Conservation (phyloP, 768 basidiomycete species). For the Xanthoconium stramineum region DNA sequence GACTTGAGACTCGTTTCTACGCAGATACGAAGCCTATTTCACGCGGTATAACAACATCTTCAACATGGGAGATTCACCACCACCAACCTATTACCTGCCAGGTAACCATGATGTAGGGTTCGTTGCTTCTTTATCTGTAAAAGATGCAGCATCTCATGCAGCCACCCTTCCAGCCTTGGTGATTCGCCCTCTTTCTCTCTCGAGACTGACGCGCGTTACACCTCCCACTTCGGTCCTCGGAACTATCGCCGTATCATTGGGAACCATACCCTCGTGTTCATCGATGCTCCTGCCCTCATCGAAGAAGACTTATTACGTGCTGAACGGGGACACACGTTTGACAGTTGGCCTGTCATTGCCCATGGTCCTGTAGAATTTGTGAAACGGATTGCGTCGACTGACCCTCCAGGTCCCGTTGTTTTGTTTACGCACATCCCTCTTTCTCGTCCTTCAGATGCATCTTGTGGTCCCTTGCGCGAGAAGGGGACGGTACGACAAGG, state of each 20-base stretch:
- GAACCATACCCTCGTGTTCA: constrained; percentile 68
- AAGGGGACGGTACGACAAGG: constrained; percentile 70
- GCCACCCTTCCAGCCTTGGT: constrained; percentile 26
- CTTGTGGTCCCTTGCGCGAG: constrained; percentile 80
- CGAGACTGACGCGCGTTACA: constrained; percentile 54
- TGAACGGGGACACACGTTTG: constrained; percentile 37
- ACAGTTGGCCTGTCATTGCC: constrained; percentile 45
- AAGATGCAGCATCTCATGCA: constrained; percentile 1
- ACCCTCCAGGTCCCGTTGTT: constrained; percentile 48
- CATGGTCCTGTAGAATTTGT: constrained; percentile 56
- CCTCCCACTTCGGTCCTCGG: constrained; percentile 70
- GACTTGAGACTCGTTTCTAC: constrained; percentile 5
- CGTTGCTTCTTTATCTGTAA: constrained; percentile 16
- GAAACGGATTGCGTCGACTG: constrained; percentile 34
- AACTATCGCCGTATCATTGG: constrained; percentile 62
- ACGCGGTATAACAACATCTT: constrained; percentile 72
- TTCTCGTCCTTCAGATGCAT: constrained; percentile 58
- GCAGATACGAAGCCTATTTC: constrained; percentile 73
- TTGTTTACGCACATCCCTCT: constrained; percentile 91
- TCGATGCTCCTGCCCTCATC: constrained; percentile 70
- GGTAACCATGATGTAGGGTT: constrained; percentile 93
- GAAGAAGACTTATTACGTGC: constrained; percentile 67
- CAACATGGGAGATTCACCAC: constrained; percentile 35
- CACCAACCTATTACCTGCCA: constrained; percentile 69
- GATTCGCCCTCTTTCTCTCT: constrained; percentile 34